These are phyloP conservation scores for Arthrobotrys pseudoclavata DNA, from an alignment of 2,329 filamentous ascomycete genomes.

Conservation along the genomic window DNA sequence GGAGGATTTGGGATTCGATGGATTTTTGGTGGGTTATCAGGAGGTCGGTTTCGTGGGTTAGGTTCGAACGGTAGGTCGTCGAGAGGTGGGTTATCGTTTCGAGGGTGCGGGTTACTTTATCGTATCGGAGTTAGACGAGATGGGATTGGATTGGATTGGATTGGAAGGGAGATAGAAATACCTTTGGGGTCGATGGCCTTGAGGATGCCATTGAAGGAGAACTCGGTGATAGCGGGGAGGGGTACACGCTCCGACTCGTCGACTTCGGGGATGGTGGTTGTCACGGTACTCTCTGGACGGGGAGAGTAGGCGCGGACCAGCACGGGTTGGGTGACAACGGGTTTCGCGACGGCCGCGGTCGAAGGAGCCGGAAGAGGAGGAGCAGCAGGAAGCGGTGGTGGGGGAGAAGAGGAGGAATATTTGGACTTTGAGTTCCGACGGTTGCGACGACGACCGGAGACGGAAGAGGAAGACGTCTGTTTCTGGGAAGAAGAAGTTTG, in stretches of 20 bases:
- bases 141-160: neutral
- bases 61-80: constrained; percentile 61
- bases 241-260: constrained; percentile 62
- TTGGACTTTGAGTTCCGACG: constrained; percentile 44
- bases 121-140: neutral
- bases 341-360: constrained; percentile 2
- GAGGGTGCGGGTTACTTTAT: constrained; percentile 61
- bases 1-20: constrained; percentile 62
- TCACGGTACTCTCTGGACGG: constrained; percentile 38
- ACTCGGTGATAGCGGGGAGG: constrained; percentile 63
- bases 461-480: neutral
- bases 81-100: constrained; percentile 61
- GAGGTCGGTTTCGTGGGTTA: constrained; percentile 62
- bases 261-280: constrained; percentile 42
- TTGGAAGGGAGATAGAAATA: constrained; percentile 21
- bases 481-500: constrained; percentile 5
- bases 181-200: constrained; percentile 63
- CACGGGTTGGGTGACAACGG: constrained; percentile 44
- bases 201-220: constrained; percentile 63
- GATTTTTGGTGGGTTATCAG: constrained; percentile 61
- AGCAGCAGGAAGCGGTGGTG: neutral
- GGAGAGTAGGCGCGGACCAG: constrained; percentile 52
- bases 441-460: constrained; percentile 7
- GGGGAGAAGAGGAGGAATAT: neutral
- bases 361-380: neutral